A percentile compares a stretch with the other conserved stretches of the same genome.
Conservation (phyloP, 148 eudicot species). For the Chenopodium quinoa region DNA sequence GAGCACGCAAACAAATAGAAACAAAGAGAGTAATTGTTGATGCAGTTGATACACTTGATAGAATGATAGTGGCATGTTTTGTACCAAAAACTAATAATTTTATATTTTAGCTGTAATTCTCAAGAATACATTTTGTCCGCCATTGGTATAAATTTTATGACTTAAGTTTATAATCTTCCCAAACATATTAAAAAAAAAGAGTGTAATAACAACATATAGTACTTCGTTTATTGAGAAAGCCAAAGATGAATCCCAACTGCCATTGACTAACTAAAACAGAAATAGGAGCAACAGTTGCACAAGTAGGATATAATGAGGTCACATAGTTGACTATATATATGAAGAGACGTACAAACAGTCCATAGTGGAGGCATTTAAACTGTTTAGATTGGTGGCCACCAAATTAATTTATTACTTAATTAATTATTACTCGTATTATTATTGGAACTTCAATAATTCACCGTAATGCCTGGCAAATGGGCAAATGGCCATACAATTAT, state of each 20-base stretch:
- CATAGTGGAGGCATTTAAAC: not conserved
- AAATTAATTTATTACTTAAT: not conserved
- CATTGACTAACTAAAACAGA: not conserved
- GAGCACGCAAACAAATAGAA: too few relatives aligned
- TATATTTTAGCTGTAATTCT: too few relatives aligned
- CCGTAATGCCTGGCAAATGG: not conserved
- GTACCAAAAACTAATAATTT: too few relatives aligned
- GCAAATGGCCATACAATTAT: not conserved
- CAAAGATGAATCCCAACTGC: not conserved
- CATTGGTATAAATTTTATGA: too few relatives aligned
- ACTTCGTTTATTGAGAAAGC: not conserved
- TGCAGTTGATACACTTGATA: too few relatives aligned
- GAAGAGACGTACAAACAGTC: not conserved
- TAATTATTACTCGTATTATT: not conserved
- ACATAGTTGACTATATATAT: not conserved
- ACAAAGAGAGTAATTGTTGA: too few relatives aligned
- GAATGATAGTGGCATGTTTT: too few relatives aligned
- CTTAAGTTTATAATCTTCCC: too few relatives aligned
- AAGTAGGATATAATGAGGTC: not conserved
- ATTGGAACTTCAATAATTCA: not conserved
- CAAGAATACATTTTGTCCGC: too few relatives aligned
- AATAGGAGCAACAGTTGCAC: too few relatives aligned
- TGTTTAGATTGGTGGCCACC: not conserved
- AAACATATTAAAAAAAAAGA: too few relatives aligned
- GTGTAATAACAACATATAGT: not conserved